Conservation (phyloP, 2,329 filamentous ascomycete genomes). For the Metarhizium rileyi region DNA sequence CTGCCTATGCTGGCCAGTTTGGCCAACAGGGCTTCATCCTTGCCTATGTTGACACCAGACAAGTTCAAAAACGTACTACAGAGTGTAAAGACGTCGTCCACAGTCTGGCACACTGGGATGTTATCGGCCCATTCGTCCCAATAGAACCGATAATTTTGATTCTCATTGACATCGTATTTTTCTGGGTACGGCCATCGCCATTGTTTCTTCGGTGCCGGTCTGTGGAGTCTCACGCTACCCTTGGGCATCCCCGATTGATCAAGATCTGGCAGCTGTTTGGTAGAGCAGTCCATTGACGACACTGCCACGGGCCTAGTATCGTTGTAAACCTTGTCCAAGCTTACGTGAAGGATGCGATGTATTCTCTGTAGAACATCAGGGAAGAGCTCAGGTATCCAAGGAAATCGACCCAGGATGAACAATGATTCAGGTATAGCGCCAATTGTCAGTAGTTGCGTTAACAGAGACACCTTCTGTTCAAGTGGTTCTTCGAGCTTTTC, state of each 20-base stretch:
- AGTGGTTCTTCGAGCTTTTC: conserved; percentile 56
- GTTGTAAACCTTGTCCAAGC: conserved; percentile 61
- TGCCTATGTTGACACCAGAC: conserved; percentile 81
- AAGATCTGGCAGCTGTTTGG: conserved; percentile 35
- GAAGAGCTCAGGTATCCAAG: conserved; percentile 82
- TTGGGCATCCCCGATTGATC: conserved; percentile 63
- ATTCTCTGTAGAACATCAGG: conserved; percentile 71
- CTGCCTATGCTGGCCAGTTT: conserved; percentile 82
- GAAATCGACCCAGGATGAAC: conserved; percentile 84
- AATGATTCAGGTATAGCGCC: conserved; percentile 88
- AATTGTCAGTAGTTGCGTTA: conserved; percentile 80
- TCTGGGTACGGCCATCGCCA: conserved; percentile 82
- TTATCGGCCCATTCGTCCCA: conserved; percentile 97
- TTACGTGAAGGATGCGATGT: conserved; percentile 77
- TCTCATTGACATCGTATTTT: conserved; percentile 63
- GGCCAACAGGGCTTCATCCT: conserved; percentile 65
- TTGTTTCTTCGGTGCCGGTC: conserved; percentile 53
- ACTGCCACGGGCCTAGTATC: conserved; percentile 31
- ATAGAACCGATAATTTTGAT: conserved; percentile 82
- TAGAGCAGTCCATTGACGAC: conserved; percentile 24
- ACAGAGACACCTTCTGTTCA: conserved; percentile 79
- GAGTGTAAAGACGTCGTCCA: conserved; percentile 84
- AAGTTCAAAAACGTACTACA: conserved; percentile 77
- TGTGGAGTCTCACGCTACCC: conserved; percentile 53
- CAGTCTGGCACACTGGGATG: conserved; percentile 77